Conservation (phyloP, 768 basidiomycete genomes). For the Favolaschia claudopus region DNA sequence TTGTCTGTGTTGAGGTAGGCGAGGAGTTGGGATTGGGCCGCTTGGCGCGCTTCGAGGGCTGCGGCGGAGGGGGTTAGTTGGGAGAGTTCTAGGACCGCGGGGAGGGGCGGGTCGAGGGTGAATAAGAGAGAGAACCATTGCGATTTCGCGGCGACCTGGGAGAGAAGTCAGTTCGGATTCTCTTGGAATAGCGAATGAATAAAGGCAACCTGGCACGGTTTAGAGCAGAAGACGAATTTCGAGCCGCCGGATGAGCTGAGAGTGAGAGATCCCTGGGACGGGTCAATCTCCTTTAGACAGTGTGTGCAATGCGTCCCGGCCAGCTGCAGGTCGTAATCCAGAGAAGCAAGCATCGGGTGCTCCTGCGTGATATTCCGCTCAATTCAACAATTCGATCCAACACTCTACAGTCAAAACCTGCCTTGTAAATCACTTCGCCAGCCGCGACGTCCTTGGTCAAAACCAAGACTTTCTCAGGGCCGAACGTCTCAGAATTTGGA, state of each 20-base stretch:
- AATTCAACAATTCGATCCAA: neutral
- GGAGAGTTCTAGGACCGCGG: conserved; percentile 46
- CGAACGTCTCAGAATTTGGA: conserved; percentile 28
- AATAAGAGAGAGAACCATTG: conserved; percentile 78
- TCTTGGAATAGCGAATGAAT: too few relatives aligned
- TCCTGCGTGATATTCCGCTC: conserved; percentile 56
- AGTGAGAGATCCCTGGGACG: conserved; percentile 47
- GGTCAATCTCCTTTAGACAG: conserved; percentile 68
- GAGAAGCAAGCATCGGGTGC: conserved; percentile 70
- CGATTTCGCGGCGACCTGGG: conserved; percentile 59
- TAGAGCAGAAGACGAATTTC: conserved; percentile 74
- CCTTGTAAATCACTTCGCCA: conserved; percentile 84
- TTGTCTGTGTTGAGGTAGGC: conserved; percentile 59
- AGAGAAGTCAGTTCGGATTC: conserved; percentile 77
- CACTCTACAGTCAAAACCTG: conserved; percentile 30
- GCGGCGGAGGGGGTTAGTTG: conserved; percentile 35
- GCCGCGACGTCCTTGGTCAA: conserved; percentile 70
- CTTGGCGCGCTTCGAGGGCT: conserved; percentile 53
- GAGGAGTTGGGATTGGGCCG: conserved; percentile 67
- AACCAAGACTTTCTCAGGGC: conserved; percentile 62
- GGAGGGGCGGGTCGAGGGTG: conserved; percentile 68
- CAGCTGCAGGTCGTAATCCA: conserved; percentile 75
- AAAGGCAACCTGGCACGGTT: conserved; percentile 63
- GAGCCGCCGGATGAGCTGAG: conserved; percentile 59
- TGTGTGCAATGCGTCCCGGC: conserved; percentile 76